Evolutionary conservation across 345 rosid species (phyloP).

Genomic region (Schrenkiella parvula): DNA sequence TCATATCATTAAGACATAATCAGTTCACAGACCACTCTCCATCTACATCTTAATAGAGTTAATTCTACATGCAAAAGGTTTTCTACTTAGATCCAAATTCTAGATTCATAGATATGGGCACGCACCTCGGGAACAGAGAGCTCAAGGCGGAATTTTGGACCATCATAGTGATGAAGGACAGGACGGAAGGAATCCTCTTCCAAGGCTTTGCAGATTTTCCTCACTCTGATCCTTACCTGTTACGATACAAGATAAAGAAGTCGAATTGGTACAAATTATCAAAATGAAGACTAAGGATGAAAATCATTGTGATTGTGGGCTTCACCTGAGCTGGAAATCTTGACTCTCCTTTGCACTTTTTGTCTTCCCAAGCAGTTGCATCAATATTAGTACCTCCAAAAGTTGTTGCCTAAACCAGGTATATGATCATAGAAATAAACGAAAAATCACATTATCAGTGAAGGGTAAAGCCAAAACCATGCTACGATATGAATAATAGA

Average conservation of each 20-base stretch:
- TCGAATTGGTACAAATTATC: neutral
- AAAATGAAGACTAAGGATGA: neutral
- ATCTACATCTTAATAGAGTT: neutral
- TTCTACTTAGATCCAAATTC: neutral
- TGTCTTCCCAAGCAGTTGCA: constrained; percentile 99
- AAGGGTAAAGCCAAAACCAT: neutral
- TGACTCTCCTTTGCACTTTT: constrained; percentile 96
- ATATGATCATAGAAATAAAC: neutral
- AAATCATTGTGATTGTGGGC: neutral
- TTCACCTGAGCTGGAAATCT: constrained; percentile 98
- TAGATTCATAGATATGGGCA: neutral
- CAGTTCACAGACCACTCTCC: neutral
- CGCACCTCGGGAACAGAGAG: constrained; percentile 98
- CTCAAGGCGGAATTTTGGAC: constrained; percentile 96
- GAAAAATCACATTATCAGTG: neutral
- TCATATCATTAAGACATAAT: neutral
- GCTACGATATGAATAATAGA: neutral
- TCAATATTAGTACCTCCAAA: constrained; percentile 98
- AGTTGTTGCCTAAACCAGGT: constrained; percentile 61
- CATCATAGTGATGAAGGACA: constrained; percentile 93
- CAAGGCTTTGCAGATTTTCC: constrained; percentile 90
- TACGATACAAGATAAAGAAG: neutral
- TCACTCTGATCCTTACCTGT: constrained; percentile 79
- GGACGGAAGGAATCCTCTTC: constrained; percentile 98
- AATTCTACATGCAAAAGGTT: neutral